Conservation (phyloP, 2,329 filamentous ascomycete genomes). For the Nemania sp. region DNA sequence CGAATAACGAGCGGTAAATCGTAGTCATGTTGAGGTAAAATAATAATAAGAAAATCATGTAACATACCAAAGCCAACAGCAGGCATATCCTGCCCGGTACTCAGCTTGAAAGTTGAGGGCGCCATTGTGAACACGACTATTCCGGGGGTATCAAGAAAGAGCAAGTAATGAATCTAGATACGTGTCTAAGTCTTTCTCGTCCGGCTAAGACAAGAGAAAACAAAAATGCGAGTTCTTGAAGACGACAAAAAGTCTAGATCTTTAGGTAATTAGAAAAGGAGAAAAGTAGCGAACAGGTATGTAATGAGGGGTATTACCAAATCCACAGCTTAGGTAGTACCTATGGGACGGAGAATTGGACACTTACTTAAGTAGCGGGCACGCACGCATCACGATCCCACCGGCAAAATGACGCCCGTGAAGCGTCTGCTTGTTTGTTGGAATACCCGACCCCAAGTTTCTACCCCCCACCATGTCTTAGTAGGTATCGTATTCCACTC, state of each 20-base stretch:
- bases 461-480: constrained; percentile 1
- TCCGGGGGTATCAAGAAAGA: constrained; percentile 5
- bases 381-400: constrained; percentile 10
- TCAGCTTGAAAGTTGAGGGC: constrained; percentile 63
- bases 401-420: constrained; percentile 21
- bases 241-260: too few species aligned
- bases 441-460: not conserved
- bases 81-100: constrained; percentile 65
- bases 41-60: not conserved
- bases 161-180: constrained; percentile 6
- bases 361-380: not conserved
- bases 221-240: too few species aligned
- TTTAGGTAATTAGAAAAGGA: too few species aligned
- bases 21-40: not conserved
- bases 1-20: not conserved
- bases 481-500: too few species aligned
- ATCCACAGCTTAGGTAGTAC: not conserved
- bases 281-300: too few species aligned
- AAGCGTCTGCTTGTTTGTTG: not conserved
- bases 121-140: constrained; percentile 48
- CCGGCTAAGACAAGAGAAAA: not conserved
- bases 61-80: constrained; percentile 63
- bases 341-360: too few species aligned
- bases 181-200: not conserved
- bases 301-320: too few species aligned